These are phyloP conservation scores for Trifolium fragiferum DNA, from an alignment of 306 rosid genomes.

Conservation along the genomic window DNA sequence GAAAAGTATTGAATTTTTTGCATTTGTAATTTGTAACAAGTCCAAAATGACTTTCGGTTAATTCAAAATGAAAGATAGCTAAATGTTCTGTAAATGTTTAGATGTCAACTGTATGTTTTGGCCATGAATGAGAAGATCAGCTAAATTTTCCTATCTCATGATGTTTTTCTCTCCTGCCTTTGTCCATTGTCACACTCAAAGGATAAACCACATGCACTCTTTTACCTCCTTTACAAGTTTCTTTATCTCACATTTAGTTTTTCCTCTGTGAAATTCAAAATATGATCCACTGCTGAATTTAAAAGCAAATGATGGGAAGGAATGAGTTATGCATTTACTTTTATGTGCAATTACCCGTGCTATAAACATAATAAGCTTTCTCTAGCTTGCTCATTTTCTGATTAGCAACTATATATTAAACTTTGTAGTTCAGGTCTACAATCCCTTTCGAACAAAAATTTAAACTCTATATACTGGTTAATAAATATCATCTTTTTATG, in stretches of 20 bases:
- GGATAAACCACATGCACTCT: background rate
- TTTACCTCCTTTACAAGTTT: slow-evolving; percentile 14
- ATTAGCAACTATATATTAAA: slow-evolving; percentile 11
- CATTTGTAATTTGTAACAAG: slow-evolving; percentile 24
- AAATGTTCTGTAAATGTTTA: slow-evolving; percentile 1
- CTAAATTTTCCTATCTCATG: background rate
- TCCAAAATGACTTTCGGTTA: background rate
- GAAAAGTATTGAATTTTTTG: background rate
- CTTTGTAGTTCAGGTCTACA: background rate
- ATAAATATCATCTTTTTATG: slow-evolving; percentile 16
- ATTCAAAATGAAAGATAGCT: background rate
- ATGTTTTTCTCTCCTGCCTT: slow-evolving; percentile 11
- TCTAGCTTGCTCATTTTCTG: slow-evolving; percentile 2
- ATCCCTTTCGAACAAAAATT: background rate
- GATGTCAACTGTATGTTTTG: slow-evolving; percentile 3
- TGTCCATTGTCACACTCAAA: background rate
- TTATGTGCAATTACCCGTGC: slow-evolving; percentile 25
- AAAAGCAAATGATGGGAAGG: slow-evolving; percentile 20
- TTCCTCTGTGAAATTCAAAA: slow-evolving; percentile 2
- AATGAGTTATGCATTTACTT: slow-evolving; percentile 6
- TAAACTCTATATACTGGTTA: background rate
- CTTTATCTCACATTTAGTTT: slow-evolving; percentile 4
- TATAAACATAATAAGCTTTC: slow-evolving; percentile 18
- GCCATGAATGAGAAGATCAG: background rate
- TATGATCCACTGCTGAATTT: slow-evolving; percentile 3